Conservation (phyloP, 1,139 yeast genomes). For the Saccharomycopsis hybrid region DNA sequence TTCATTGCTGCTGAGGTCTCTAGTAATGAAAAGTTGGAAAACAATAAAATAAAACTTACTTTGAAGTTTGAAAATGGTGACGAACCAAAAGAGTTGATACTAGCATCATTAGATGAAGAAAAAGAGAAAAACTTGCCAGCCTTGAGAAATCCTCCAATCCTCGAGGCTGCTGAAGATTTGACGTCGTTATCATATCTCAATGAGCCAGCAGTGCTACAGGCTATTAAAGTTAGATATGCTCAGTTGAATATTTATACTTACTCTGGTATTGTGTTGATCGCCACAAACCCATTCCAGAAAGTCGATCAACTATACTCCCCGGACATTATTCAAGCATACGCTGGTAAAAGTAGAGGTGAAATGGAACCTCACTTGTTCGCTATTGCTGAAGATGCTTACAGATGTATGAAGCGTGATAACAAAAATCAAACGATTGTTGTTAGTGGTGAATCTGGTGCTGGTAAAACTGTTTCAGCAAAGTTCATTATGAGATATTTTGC, state of each 20-base stretch:
- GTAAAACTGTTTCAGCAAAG: conserved; percentile 95
- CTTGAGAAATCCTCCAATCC: conserved; percentile 85
- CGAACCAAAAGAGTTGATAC: conserved; percentile 22
- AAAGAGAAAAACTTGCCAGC: conserved; percentile 59
- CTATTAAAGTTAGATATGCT: conserved; percentile 82
- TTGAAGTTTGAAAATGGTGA: conserved; percentile 45
- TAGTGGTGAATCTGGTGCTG: conserved; percentile 98
- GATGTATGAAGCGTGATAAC: conserved; percentile 82
- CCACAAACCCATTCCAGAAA: conserved; percentile 91
- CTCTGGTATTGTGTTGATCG: conserved; percentile 94
- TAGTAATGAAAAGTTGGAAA: conserved; percentile 42
- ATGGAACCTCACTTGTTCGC: conserved; percentile 96
- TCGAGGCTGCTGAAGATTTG: conserved; percentile 92
- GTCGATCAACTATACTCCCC: conserved; percentile 88
- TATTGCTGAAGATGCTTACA: conserved; percentile 96
- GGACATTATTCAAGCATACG: conserved; percentile 89
- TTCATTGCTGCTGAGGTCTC: conserved; percentile 88
- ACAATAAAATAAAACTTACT: conserved; percentile 51
- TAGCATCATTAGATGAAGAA: conserved; percentile 34
- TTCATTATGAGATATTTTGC: conserved; percentile 98
- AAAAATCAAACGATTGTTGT: conserved; percentile 94
- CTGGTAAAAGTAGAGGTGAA: conserved; percentile 89
- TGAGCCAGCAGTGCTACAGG: conserved; percentile 95
- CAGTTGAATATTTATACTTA: conserved; percentile 91
- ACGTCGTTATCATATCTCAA: conserved; percentile 87